Evolutionary conservation across 345 rosid species (phyloP).

Genomic region (Populus simonii): DNA sequence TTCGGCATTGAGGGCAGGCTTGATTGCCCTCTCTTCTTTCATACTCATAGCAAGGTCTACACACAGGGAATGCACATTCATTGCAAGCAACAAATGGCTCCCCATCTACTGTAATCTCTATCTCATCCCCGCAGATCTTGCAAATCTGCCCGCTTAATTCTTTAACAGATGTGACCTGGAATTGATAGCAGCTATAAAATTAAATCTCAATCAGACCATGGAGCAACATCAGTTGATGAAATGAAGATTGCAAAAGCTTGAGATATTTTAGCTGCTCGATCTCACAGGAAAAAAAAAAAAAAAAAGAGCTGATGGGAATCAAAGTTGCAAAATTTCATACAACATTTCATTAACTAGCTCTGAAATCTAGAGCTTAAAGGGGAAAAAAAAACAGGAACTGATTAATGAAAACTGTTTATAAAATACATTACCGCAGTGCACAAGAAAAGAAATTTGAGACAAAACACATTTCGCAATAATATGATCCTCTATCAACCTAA

Average conservation of each 20-base stretch:
- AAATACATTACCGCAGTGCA: not conserved
- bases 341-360: slow-evolving; percentile 18
- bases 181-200: slow-evolving; percentile 4
- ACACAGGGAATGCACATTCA: slow-evolving; percentile 96
- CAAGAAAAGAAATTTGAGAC: not conserved
- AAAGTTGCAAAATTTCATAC: slow-evolving; percentile 18
- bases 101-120: slow-evolving; percentile 60
- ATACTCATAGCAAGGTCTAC: slow-evolving; percentile 85
- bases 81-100: slow-evolving; percentile 95
- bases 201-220: slow-evolving; percentile 10
- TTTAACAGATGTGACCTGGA: slow-evolving; percentile 64
- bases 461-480: not conserved
- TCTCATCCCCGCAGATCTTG: slow-evolving; percentile 92
- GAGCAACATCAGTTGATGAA: not conserved
- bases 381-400: not conserved
- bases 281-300: not conserved
- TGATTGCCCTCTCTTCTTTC: slow-evolving; percentile 94
- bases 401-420: not conserved
- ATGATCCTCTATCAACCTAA: slow-evolving; percentile 3
- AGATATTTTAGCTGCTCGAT: slow-evolving; percentile 1
- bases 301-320: not conserved
- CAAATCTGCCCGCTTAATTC: slow-evolving; percentile 75
- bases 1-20: slow-evolving; percentile 91
- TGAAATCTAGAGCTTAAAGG: slow-evolving; percentile 14
- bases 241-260: not conserved